A percentile compares a stretch with the other conserved stretches of the same genome.
phyloP scores from a whole-genome alignment of 2,329 filamentous ascomycete species.

The Chaetomium globosum region DNA sequence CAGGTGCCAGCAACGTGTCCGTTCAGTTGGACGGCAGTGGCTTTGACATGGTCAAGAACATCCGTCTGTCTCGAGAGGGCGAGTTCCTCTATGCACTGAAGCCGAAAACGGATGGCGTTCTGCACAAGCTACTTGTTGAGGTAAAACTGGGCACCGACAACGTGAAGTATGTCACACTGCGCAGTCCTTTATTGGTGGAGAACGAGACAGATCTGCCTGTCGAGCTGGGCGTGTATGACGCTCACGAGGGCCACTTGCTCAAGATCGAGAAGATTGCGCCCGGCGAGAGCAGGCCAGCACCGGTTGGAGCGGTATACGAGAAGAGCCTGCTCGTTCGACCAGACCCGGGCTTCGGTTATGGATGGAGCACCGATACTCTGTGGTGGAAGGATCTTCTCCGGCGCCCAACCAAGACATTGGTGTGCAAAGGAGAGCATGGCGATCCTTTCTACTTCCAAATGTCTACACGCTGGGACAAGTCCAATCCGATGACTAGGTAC shows the following conservation, averaged over 20 bases:
- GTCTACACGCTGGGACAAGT: constrained; percentile 80
- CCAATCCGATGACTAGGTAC: constrained; percentile 77
- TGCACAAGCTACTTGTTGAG: constrained; percentile 90
- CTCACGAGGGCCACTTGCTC: constrained; percentile 81
- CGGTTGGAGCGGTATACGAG: constrained; percentile 87
- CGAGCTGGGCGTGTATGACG: constrained; percentile 88
- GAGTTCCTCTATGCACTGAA: constrained; percentile 87
- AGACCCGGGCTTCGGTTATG: constrained; percentile 94
- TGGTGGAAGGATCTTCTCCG: constrained; percentile 93
- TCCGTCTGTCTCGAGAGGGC: constrained; percentile 90
- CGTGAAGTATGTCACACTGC: constrained; percentile 95
- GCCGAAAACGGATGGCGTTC: constrained; percentile 79
- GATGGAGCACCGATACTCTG: constrained; percentile 86
- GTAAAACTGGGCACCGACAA: constrained; percentile 90
- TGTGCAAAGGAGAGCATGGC: constrained; percentile 82
- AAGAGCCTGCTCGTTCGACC: constrained; percentile 87
- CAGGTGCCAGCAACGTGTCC: constrained; percentile 72
- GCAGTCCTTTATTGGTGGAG: constrained; percentile 87
- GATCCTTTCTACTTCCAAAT: constrained; percentile 97
- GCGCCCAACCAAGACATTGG: constrained; percentile 80
- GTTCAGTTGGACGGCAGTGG: constrained; percentile 89
- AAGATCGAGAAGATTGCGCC: constrained; percentile 98
- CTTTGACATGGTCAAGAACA: constrained; percentile 86
- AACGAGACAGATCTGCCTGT: constrained; percentile 97
- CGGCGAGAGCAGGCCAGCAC: constrained; percentile 84